These are phyloP conservation scores for Backusella tuberculispora DNA, from an alignment of 192 early-diverging fungal genomes.

Conservation along the genomic window DNA sequence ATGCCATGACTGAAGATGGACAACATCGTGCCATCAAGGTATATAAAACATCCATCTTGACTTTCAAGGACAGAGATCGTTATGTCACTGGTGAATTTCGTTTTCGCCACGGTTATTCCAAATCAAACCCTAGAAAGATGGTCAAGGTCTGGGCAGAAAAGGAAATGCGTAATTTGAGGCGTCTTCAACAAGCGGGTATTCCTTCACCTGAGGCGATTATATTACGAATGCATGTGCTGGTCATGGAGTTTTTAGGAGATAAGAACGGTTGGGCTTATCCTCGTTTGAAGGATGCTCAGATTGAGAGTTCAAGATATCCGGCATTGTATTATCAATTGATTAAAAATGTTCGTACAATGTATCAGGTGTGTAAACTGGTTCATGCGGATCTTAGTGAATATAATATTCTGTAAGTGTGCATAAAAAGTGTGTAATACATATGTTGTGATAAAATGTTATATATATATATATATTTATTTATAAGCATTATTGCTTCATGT, in stretches of 20 bases:
- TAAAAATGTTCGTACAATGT: constrained; percentile 89
- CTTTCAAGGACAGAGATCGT: constrained; percentile 97
- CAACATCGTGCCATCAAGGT: constrained; percentile 93
- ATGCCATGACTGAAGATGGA: constrained; percentile 84
- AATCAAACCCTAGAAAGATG: constrained; percentile 97
- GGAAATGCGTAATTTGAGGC: constrained; percentile 97
- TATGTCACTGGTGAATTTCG: constrained; percentile 96
- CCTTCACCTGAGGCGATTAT: constrained; percentile 89
- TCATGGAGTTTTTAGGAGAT: constrained; percentile 95
- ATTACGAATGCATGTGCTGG: constrained; percentile 89
- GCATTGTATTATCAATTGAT: constrained; percentile 83
- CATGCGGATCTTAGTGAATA: constrained; percentile 99
- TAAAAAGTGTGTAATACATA: neutral
- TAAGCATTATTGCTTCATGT: neutral
- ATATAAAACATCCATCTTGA: constrained; percentile 98
- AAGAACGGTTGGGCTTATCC: constrained; percentile 94
- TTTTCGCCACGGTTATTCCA: constrained; percentile 93
- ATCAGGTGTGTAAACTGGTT: constrained; percentile 90
- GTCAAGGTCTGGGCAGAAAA: constrained; percentile 99
- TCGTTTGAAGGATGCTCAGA: constrained; percentile 90
- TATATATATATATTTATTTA: constrained; percentile 17
- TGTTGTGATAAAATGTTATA: neutral
- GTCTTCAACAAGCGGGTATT: constrained; percentile 82
- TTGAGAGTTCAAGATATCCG: constrained; percentile 74
- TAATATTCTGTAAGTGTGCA: constrained; percentile 79